Evolutionary conservation across 2,329 filamentous ascomycete species (phyloP).

Genomic region (Colletotrichum sansevieriae): DNA sequence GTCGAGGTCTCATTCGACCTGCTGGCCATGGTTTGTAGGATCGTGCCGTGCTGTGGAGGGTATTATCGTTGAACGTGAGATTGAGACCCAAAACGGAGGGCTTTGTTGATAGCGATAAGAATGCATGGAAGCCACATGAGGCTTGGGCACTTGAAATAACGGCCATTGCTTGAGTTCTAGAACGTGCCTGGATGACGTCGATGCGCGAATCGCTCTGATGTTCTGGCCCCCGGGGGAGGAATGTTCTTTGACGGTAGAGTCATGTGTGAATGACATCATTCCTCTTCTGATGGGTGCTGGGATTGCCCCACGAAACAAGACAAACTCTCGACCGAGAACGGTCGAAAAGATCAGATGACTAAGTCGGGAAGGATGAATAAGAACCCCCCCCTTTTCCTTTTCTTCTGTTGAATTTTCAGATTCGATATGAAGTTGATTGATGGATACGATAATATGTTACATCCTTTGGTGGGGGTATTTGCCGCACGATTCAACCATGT

Average conservation of each 20-base stretch:
- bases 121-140: background rate
- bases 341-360: background rate
- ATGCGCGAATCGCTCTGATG: background rate
- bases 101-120: background rate
- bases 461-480: too few species aligned
- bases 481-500: background rate
- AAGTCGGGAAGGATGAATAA: background rate
- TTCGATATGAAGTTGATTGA: background rate
- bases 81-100: background rate
- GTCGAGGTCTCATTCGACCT: background rate
- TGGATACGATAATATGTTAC: too few species aligned
- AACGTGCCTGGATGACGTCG: slow-evolving; percentile 30
- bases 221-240: background rate
- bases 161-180: slow-evolving; percentile 7
- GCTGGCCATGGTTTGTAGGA: background rate
- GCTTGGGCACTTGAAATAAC: background rate
- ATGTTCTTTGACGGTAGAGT: background rate
- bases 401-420: background rate
- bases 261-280: slow-evolving; percentile 37
- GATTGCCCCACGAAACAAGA: background rate
- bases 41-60: too few species aligned
- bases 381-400: background rate
- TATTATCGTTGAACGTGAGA: background rate
- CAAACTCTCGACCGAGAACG: background rate
- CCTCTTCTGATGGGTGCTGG: slow-evolving; percentile 4